Evolutionary conservation across 2,329 filamentous ascomycete species (phyloP).

Genomic region (Immersiporthe knoxdaviesiana): DNA sequence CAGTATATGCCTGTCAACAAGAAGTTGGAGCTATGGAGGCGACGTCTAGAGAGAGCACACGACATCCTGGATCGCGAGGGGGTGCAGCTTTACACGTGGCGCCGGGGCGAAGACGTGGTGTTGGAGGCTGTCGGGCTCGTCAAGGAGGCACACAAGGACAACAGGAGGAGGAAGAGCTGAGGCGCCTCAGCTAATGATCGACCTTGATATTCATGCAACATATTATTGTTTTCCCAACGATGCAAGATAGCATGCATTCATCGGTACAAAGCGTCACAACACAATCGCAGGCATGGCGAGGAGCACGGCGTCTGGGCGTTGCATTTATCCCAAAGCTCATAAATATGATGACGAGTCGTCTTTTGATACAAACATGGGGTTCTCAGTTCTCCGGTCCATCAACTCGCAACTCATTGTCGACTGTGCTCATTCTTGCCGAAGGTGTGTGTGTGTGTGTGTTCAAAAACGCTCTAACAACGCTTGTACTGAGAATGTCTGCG

Average conservation of each 20-base stretch:
- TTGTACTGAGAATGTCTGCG: not conserved
- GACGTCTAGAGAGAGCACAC: conserved; percentile 68
- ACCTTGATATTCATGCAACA: not conserved
- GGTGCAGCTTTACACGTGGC: conserved; percentile 74
- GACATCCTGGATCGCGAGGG: conserved; percentile 63
- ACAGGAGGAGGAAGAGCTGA: conserved; percentile 37
- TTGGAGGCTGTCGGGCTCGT: conserved; percentile 69
- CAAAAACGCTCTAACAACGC: not conserved
- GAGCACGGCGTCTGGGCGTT: conserved; percentile 21
- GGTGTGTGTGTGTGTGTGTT: no score
- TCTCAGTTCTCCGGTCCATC: not conserved
- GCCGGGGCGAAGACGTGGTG: conserved; percentile 70
- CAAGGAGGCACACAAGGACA: conserved; percentile 53
- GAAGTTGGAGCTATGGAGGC: conserved; percentile 73
- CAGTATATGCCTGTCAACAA: conserved; percentile 53
- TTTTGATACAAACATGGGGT: not conserved
- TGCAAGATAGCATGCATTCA: not conserved
- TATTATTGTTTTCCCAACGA: not conserved
- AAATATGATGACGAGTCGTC: not conserved
- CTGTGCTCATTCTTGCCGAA: not conserved
- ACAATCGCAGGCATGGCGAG: conserved; percentile 2
- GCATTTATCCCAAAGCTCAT: not conserved
- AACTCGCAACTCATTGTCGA: not conserved
- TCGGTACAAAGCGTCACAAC: not conserved
- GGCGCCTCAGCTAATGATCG: not conserved